Conservation (phyloP, 345 rosid species). For the Citrus trifoliata region DNA sequence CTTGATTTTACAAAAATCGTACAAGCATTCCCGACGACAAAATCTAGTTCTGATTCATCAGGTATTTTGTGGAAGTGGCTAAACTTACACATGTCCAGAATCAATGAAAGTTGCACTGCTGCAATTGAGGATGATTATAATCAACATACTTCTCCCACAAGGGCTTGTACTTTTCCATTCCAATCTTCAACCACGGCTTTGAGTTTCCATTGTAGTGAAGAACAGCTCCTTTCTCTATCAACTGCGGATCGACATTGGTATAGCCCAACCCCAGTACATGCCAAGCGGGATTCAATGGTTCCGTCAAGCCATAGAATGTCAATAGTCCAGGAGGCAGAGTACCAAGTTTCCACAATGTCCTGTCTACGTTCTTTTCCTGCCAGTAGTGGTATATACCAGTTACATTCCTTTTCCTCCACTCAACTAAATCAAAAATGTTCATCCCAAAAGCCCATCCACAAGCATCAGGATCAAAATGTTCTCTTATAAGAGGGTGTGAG, state of each 20-base stretch:
- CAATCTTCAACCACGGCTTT: constrained; percentile 98
- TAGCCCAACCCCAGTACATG: constrained; percentile 93
- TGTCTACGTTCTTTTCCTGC: constrained; percentile 85
- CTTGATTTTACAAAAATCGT: constrained; percentile 44
- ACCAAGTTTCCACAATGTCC: constrained; percentile 92
- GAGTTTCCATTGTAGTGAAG: constrained; percentile 92
- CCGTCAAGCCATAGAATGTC: constrained; percentile 86
- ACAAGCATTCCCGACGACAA: constrained; percentile 32
- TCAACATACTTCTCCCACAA: constrained; percentile 92
- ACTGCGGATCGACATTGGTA: constrained; percentile 67
- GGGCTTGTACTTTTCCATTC: constrained; percentile 90
- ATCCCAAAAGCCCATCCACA: constrained; percentile 99
- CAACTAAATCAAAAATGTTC: constrained; percentile 84
- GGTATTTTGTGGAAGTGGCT: constrained; percentile 11
- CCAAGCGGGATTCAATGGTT: constrained; percentile 79
- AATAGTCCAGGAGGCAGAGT: constrained; percentile 87
- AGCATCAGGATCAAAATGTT: constrained; percentile 92
- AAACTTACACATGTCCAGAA: constrained; percentile 15
- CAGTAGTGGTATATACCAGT: constrained; percentile 89
- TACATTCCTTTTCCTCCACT: constrained; percentile 90
- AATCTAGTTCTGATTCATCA: constrained; percentile 5
- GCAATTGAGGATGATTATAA: constrained; percentile 72
- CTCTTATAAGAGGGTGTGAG: constrained; percentile 84
- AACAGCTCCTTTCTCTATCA: constrained; percentile 89
- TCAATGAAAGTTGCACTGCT: constrained; percentile 90